Conservation (phyloP, 2,329 filamentous ascomycete genomes). For the Aspergillus flavus region DNA sequence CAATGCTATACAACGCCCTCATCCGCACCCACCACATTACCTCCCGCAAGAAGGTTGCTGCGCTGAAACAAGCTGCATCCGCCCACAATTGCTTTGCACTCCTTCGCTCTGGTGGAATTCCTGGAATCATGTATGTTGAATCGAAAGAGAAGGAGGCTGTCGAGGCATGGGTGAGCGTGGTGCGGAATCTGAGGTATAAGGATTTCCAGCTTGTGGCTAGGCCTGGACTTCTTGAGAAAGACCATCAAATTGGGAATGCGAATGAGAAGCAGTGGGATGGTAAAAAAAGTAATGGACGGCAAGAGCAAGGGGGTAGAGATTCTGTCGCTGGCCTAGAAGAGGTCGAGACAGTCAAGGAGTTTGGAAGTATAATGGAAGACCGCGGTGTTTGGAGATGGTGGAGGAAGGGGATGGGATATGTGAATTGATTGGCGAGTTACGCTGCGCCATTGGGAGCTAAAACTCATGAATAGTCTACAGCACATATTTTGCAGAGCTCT, state of each 20-base stretch:
- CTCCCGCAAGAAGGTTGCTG: slow-evolving; percentile 71
- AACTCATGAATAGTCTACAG: background rate
- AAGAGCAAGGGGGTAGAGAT: background rate
- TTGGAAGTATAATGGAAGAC: slow-evolving; percentile 63
- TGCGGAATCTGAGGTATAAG: slow-evolving; percentile 70
- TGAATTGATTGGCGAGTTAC: slow-evolving; percentile 12
- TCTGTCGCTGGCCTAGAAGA: slow-evolving; percentile 53
- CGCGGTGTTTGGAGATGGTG: slow-evolving; percentile 66
- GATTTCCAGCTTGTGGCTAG: slow-evolving; percentile 67
- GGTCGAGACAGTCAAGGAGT: slow-evolving; percentile 65
- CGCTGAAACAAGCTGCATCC: slow-evolving; percentile 66
- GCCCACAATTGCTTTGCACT: slow-evolving; percentile 64
- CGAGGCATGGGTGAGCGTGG: slow-evolving; percentile 64
- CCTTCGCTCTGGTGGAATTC: slow-evolving; percentile 67
- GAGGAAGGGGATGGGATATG: slow-evolving; percentile 66
- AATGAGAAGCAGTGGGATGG: background rate
- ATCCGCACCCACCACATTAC: slow-evolving; percentile 82
- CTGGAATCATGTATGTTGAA: slow-evolving; percentile 79
- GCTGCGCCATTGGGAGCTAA: background rate
- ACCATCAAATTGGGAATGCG: slow-evolving; percentile 4
- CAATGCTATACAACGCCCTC: slow-evolving; percentile 57
- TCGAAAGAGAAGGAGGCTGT: slow-evolving; percentile 57
- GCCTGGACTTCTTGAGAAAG: slow-evolving; percentile 44
- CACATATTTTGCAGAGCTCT: background rate
- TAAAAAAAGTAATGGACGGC: background rate